phyloP scores from a whole-genome alignment of 2,329 filamentous ascomycete genomes.

The Epichloe coenophiala region DNA sequence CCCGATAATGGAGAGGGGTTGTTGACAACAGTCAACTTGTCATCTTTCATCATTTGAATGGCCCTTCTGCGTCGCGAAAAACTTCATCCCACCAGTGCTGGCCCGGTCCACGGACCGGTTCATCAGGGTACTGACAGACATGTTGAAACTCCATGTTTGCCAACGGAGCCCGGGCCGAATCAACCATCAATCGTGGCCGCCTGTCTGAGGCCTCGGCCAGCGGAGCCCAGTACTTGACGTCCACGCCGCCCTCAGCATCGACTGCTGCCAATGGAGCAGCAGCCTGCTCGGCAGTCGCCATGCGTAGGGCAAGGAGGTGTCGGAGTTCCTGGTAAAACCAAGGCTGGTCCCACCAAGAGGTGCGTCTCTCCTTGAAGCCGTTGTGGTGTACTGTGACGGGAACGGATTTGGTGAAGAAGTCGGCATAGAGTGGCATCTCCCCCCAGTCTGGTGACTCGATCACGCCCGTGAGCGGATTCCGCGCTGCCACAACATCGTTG shows the following conservation, averaged over 20 bases:
- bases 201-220: background rate
- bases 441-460: conserved; percentile 8
- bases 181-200: background rate
- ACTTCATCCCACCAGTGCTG: background rate
- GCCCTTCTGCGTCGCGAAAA: background rate
- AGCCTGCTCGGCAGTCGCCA: background rate
- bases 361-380: conserved; percentile 11
- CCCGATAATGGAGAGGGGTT: too few relatives aligned
- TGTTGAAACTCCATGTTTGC: background rate
- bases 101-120: background rate
- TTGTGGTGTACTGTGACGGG: conserved; percentile 14
- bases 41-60: background rate
- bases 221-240: conserved; percentile 2
- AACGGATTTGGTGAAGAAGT: conserved; percentile 12
- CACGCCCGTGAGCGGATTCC: conserved; percentile 6
- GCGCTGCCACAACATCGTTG: conserved; percentile 6
- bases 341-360: conserved; percentile 12
- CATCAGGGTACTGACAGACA: background rate
- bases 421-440: conserved; percentile 5
- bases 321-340: conserved; percentile 13
- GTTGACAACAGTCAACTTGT: background rate
- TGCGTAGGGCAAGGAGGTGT: conserved; percentile 2
- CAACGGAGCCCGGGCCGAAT: background rate
- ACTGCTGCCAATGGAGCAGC: background rate
- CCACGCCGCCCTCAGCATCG: background rate